Base-by-base conservation (phyloP, 139 green algal species). In the Gonium pectorale region DNA sequence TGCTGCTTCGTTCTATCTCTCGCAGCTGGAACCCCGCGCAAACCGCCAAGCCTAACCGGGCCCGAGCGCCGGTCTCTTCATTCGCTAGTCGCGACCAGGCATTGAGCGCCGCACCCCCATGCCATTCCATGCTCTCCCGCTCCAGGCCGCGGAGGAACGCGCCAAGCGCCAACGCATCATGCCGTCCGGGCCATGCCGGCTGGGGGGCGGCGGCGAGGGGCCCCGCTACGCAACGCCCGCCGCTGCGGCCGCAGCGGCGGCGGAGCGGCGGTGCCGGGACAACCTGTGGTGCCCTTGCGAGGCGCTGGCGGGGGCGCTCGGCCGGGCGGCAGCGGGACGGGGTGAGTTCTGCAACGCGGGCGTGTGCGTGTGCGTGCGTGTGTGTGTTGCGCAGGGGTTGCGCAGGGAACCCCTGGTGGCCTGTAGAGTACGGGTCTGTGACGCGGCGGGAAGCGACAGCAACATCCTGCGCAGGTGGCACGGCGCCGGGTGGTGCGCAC, bases 161-260 rank as follows among this genome's bases (percentile, higher is more conserved):
- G 83, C 79, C 51, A 91, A 91, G 71, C 70, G 66, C 51, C 79
- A 87, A 38, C 82, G 87, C 33, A 37, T 91, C 67, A 91, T 91
- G 78, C 44, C 62, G 2, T 5, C 33, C 0, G 78, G 78, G 5
- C 75, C 59, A 13, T 17, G 64, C 11, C 59, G 59, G 0, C 41
- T 71, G 8, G 75, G 75, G 0, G 43, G 43, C 40, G 60, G 41
- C 0, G 75, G 63, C 27, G 60, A 41, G 22, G 56, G 8, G 67
- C 67, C 7, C 11, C 60, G 44, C n/a, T 74, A 74, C 43, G 44
- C 44, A 2, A 74, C 44, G 1, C 44, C 78, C 62, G 78, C 62
- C 7, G 62, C 41, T 3, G 78, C 78, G 0, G 78, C 78, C 0
- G 78, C 78, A 2, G 78, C 78, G 22, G 78, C 78, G 4, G 78